These are phyloP conservation scores for Calcarisporium arbuscula DNA, from an alignment of 2,329 filamentous ascomycete genomes.

Conservation along the genomic window DNA sequence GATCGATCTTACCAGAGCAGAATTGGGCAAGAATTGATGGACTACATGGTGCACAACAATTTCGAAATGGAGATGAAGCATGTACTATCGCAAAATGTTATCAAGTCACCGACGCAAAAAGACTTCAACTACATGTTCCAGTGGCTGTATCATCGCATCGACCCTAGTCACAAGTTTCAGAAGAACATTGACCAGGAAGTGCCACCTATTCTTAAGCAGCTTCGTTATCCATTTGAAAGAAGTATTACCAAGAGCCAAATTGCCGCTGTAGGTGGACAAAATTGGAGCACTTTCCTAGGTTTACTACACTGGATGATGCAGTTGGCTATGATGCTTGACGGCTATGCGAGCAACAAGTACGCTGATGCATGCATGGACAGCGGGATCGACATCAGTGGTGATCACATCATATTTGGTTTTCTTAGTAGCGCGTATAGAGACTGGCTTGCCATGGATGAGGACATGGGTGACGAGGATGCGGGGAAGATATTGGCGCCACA, in stretches of 20 bases:
- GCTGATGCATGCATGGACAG: constrained; percentile 85
- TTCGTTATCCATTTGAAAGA: constrained; percentile 91
- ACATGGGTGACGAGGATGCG: constrained; percentile 78
- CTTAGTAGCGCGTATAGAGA: constrained; percentile 84
- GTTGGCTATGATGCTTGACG: constrained; percentile 85
- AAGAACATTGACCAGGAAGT: constrained; percentile 96
- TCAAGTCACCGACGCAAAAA: constrained; percentile 93
- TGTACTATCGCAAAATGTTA: constrained; percentile 79
- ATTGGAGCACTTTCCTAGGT: constrained; percentile 92
- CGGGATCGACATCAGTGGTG: constrained; percentile 79
- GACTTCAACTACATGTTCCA: constrained; percentile 98
- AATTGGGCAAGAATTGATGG: constrained; percentile 82
- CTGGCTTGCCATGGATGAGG: constrained; percentile 89
- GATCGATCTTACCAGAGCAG: constrained; percentile 73
- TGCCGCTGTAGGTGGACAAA: constrained; percentile 88
- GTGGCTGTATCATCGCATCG: constrained; percentile 93
- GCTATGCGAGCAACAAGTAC: constrained; percentile 71
- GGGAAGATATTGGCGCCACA: constrained; percentile 76
- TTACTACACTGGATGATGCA: constrained; percentile 99
- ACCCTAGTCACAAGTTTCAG: constrained; percentile 86
- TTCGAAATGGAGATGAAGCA: constrained; percentile 99
- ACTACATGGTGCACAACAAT: constrained; percentile 88
- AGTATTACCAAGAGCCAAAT: constrained; percentile 96
- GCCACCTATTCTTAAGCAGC: constrained; percentile 82
- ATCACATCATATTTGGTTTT: constrained; percentile 93